Evolutionary conservation across 2,329 filamentous ascomycete species (phyloP), one percentile per base, ranked within the genome.

Genomic region (Colletotrichum simmondsii): DNA sequence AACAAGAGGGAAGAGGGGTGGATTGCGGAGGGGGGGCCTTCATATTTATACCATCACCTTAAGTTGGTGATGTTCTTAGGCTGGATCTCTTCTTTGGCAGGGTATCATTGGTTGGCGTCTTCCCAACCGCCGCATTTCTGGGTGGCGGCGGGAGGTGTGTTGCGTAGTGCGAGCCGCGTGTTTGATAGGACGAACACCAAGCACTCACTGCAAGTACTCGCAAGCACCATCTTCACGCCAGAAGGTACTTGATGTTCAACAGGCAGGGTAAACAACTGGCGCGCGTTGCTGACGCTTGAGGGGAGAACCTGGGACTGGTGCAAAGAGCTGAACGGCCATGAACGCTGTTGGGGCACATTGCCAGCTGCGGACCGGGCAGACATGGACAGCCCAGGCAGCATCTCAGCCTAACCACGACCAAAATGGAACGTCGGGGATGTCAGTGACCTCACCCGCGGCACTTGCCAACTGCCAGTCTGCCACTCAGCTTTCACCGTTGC

Each of bases 1-100:
- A 81, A 82, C 84, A 81, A 84, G 79, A 79, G 76, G 79, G 77
- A 78, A 73, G 69, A 65, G 69, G 71, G 71, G 67, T 52, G 52
- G 52, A 37, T 19, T 59, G 28, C n/a, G 30, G 78, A 75, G 81
- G 81, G 79, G 76, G 77, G 74, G 67, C 74, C 73, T 59, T 72
- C 76, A 75, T 71, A 74, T 77, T 75, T 79, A 84, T 84, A 83
- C 84, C 52, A 62, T 32, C n/a, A 53, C 30, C n/a, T 46, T 30
- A 72, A 35, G 58, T 72, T 73, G 67, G 67, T 68, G 68, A 72
- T 73, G 71, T 42, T 73, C n/a, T 63, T 67, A 52, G 16, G 49
- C 49, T 54, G 52, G 14, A 57, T 35, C 52, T 46, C 32, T 64
- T 54, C 46, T 80, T 74, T 65, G 60, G 67, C 72, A 65, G 65